Evolutionary conservation across 2,329 filamentous ascomycete genomes (phyloP), one percentile per base, ranked within the genome.

Genomic region (Leptographium galeiforme): DNA sequence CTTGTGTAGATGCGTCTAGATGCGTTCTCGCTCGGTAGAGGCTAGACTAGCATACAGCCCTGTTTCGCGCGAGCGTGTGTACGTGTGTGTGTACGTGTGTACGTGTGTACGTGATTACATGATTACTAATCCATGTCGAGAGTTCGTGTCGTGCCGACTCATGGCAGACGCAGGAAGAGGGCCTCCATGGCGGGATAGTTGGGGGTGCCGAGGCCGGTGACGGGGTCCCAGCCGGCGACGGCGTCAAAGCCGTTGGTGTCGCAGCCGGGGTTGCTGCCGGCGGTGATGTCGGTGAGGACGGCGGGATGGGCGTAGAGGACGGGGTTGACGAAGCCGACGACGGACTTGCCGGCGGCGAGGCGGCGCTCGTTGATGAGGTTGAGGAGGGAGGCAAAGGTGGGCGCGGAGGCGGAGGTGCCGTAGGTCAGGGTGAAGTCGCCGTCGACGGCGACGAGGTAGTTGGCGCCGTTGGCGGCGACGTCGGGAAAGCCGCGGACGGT

Each of bases 281-380:
- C 54, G 5, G 58, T 60, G 39, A 66, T 61, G 51, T 66, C 63
- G 50, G 61, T 63, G 41, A 66, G 57, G 2, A 63, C 62, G 44
- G 62, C 57, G 1, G 63, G 63, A 48, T 66, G 60, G 34, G 59
- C 57, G 36, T 66, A 66, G 43, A 62, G 49, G 0, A 57, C 58
- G 1, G 66, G 66, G 53, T 68, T 67, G 50, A 68, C 56, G 50
- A 67, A 68, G 8, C 67, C 66, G 1, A 72, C 57, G 3, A 66
- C 62, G 14, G 57, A 58, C 61, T 75, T 72, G 8, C 74, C 74
- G 12, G 66, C 67, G 0, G 70, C 64, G n/a, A 83, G 64, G 41
- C 78, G 68, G 1, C 76, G 77, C 59, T 84, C 81, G 59, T 86
- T 85, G 55, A 85, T 68, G 4, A 85, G 72, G 2, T 76, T 70